Evolutionary conservation across 2,329 filamentous ascomycete genomes (phyloP).

Genomic region (Teratosphaeria viscida): DNA sequence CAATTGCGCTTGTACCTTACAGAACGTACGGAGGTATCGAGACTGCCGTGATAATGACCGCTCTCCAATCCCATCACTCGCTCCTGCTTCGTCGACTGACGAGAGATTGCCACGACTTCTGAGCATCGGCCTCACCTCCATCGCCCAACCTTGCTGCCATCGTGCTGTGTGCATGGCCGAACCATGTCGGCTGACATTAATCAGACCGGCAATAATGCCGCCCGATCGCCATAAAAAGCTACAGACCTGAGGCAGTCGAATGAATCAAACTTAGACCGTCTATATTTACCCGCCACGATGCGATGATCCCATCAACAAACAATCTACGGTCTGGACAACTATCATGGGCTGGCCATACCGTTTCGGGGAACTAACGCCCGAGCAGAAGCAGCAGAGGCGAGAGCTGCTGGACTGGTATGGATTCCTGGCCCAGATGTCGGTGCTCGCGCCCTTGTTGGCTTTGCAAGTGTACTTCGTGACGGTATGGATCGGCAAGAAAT

Average conservation of each 20-base stretch:
- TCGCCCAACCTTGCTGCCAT: neutral
- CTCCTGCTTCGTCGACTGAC: neutral
- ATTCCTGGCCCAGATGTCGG: constrained; percentile 45
- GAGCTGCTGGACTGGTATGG: constrained; percentile 46
- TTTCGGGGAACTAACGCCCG: constrained; percentile 39
- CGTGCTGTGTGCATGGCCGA: neutral
- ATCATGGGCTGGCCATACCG: constrained; percentile 30
- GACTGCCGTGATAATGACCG: neutral
- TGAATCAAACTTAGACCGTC: neutral
- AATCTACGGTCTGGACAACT: neutral
- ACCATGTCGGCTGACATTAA: neutral
- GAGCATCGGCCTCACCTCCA: neutral
- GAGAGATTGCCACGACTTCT: neutral
- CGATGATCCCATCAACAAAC: neutral
- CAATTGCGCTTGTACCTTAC: too few relatives aligned
- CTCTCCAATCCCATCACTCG: neutral
- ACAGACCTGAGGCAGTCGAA: neutral
- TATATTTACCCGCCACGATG: neutral
- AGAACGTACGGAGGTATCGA: neutral
- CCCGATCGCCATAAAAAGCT: neutral
- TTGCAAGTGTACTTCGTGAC: constrained; percentile 32
- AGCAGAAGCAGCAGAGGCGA: constrained; percentile 41
- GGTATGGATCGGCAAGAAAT: constrained; percentile 19
- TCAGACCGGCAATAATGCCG: neutral
- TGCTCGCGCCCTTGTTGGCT: constrained; percentile 35